Evolutionary conservation across 116 monocot genomes (phyloP).

Genomic region (Posidonia oceanica): DNA sequence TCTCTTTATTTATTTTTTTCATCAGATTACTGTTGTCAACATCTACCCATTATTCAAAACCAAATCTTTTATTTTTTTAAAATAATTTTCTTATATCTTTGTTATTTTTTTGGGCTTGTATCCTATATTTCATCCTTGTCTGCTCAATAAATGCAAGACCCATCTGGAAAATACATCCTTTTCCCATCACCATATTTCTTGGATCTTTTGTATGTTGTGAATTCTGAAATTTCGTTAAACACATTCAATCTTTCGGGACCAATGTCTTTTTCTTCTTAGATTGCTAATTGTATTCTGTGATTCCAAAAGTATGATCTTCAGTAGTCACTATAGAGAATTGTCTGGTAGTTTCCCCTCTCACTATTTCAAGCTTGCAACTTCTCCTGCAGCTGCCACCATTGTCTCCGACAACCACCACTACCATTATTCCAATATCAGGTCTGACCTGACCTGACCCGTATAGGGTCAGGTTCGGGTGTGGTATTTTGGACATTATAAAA

Average conservation of each 20-base stretch:
- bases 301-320: neutral
- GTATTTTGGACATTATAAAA: too few species aligned
- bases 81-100: too few species aligned
- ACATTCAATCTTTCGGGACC: neutral
- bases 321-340: slow-evolving; percentile 12
- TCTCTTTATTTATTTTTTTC: neutral
- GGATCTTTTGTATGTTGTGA: neutral
- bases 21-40: neutral
- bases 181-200: neutral
- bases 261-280: neutral
- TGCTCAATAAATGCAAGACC: neutral
- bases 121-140: neutral
- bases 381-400: neutral
- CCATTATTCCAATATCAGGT: slow-evolving; percentile 5
- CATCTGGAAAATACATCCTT: neutral
- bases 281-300: neutral
- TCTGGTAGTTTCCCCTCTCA: slow-evolving; percentile 24
- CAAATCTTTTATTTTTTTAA: neutral
- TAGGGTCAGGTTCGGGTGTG: too few species aligned
- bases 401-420: slow-evolving; percentile 14
- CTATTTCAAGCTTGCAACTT: slow-evolving; percentile 25
- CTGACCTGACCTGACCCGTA: too few species aligned
- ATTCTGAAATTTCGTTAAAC: neutral
- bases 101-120: neutral
- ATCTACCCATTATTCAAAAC: neutral